These are phyloP conservation scores for Oenanthe sinensis DNA, from an alignment of 129 eudicot genomes.

Conservation along the genomic window DNA sequence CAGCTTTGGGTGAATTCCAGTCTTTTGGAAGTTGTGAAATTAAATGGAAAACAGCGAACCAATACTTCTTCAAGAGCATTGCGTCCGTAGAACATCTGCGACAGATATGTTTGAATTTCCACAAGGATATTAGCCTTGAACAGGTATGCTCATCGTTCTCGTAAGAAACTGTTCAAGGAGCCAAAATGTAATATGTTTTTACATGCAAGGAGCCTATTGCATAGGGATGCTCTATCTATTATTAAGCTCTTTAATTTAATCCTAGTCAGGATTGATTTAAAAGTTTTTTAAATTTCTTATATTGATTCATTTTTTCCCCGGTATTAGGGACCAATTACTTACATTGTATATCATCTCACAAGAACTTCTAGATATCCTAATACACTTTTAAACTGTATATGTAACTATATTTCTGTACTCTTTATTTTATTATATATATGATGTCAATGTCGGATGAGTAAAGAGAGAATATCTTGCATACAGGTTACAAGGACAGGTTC, in stretches of 20 bases:
- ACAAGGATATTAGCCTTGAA: conserved; percentile 64
- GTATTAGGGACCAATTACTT: background rate
- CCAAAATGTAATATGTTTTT: no score
- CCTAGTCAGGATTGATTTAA: background rate
- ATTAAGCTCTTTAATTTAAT: background rate
- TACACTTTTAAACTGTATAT: background rate
- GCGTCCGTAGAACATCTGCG: conserved; percentile 49
- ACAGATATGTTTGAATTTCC: conserved; percentile 57
- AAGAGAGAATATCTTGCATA: background rate
- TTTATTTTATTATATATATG: background rate
- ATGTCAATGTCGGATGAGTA: background rate
- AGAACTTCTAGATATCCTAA: background rate
- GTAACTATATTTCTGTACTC: background rate
- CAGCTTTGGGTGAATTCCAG: conserved; percentile 18
- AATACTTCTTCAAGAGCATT: conserved; percentile 77
- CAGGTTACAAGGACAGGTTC: conserved; percentile 64
- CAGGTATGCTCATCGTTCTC: conserved; percentile 40
- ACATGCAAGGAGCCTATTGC: background rate
- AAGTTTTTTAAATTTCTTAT: no score
- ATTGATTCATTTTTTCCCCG: no score
- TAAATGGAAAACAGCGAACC: conserved; percentile 73
- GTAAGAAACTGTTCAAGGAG: background rate
- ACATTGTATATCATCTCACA: background rate
- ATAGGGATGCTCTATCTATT: background rate
- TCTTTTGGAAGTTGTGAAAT: conserved; percentile 27